Evolutionary conservation across 306 rosid genomes (phyloP), one percentile per base, ranked within the genome.

Genomic region (Biancaea sappan): DNA sequence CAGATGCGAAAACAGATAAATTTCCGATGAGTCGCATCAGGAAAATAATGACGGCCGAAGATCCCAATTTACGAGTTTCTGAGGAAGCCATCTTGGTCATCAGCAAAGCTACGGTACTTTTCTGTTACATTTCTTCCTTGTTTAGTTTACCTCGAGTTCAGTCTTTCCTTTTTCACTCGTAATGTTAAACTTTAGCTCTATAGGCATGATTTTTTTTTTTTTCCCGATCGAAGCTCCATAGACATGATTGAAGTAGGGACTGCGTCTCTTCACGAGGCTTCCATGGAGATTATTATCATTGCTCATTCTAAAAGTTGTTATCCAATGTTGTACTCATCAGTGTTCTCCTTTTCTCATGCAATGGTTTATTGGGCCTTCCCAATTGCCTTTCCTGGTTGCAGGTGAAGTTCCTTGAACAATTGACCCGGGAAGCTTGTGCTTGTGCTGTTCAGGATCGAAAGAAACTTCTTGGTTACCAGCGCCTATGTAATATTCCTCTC

Each of bases 1-100:
- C 74, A 52, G 90, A 79, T 18, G 86, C 72, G 40, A 86, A 82
- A 66, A 56, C 76, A 69, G 59, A 68, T 15, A 83, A 46, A 24
- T 88, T 94, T 38, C 98, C 97, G 10, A 86, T 91, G 91, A 84
- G 81, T 60, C 96, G 98, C n/a, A 77, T 94, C 21, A 84, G 76
- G 81, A 91, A 83, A 51, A 87, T 94, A 18, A 22, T 84, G 6
- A 90, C 81, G 76, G 81, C 80, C 26, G 94, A 88, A 60, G 87
- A 85, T 66, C 77, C 81, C 22, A 85, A 84, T 43, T 21, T 83
- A 72, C 91, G 94, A 40, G 81, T 84, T 35, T 83, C 83, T 34
- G 80, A 82, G 46, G 98, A 94, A 77, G 98, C 98, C 35, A 25
- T 91, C 40, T 83, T 85, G 60, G 72, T 81, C 41, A 69, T 91